These are phyloP conservation scores for Mycena floridula DNA, from an alignment of 768 basidiomycete species.

Conservation along the genomic window DNA sequence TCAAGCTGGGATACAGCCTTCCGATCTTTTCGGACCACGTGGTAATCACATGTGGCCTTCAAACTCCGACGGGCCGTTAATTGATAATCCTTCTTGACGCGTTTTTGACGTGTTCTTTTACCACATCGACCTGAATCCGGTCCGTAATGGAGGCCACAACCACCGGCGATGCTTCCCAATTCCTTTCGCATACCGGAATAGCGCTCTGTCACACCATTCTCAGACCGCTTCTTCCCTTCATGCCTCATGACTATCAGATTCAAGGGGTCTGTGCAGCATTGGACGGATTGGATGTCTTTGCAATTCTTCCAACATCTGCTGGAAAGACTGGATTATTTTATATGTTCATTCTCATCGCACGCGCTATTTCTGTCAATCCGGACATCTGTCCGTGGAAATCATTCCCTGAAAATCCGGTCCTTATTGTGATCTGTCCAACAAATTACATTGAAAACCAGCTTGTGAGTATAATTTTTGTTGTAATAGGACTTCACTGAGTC, in stretches of 20 bases:
- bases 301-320: conserved; percentile 2
- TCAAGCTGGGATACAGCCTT: too few relatives aligned
- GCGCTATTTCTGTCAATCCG: background rate
- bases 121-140: too few relatives aligned
- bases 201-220: too few relatives aligned
- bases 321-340: conserved; percentile 5
- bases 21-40: too few relatives aligned
- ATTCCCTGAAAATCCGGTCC: background rate
- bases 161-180: too few relatives aligned
- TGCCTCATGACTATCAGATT: background rate
- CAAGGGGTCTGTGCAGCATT: background rate
- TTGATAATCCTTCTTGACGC: too few relatives aligned
- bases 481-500: background rate
- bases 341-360: background rate
- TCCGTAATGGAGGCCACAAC: too few relatives aligned
- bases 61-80: too few relatives aligned
- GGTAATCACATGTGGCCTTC: too few relatives aligned
- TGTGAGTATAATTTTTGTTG: background rate
- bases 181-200: too few relatives aligned
- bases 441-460: background rate
- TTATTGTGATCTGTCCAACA: background rate
- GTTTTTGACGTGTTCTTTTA: too few relatives aligned
- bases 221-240: too few relatives aligned
- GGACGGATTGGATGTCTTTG: conserved; percentile 2
- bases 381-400: background rate